phyloP scores from a whole-genome alignment of 768 basidiomycete species.

The Krasilnikovozyma curviuscula region DNA sequence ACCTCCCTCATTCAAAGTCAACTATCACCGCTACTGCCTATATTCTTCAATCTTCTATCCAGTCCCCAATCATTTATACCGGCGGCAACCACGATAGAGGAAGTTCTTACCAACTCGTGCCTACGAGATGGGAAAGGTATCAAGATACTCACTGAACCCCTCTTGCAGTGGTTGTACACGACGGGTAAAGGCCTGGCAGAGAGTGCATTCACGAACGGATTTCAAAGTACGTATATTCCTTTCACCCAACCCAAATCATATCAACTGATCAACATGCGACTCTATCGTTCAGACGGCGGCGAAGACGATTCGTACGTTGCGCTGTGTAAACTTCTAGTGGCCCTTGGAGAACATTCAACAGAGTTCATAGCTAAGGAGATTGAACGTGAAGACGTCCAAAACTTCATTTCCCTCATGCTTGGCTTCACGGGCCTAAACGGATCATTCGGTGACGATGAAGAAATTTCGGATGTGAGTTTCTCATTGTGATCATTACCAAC shows the following conservation, averaged over 20 bases:
- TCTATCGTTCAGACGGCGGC: constrained; percentile 7
- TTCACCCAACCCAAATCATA: too few species aligned
- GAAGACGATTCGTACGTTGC: constrained; percentile 41
- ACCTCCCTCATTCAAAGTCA: neutral
- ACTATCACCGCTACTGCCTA: constrained; percentile 19
- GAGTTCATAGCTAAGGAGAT: constrained; percentile 54
- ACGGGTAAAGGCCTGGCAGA: constrained; percentile 37
- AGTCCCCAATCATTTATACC: constrained; percentile 35
- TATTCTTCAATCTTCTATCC: constrained; percentile 44
- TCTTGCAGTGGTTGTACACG: constrained; percentile 55
- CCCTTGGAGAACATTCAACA: constrained; percentile 70
- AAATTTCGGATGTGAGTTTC: constrained; percentile 46
- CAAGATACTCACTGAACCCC: constrained; percentile 58
- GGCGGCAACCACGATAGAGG: constrained; percentile 52
- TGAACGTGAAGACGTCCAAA: constrained; percentile 39
- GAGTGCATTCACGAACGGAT: constrained; percentile 26
- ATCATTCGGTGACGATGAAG: constrained; percentile 63
- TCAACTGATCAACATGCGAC: too few species aligned
- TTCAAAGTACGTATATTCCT: too few species aligned
- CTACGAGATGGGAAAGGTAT: constrained; percentile 50
- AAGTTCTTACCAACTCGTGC: constrained; percentile 55
- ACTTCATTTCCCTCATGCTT: constrained; percentile 49
- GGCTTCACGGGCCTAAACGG: constrained; percentile 56
- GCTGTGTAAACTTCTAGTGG: constrained; percentile 58
- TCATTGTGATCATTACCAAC: neutral